Base-by-base conservation (phyloP, 495 filamentous ascomycete species). In the Astrocystis sublimbata region DNA sequence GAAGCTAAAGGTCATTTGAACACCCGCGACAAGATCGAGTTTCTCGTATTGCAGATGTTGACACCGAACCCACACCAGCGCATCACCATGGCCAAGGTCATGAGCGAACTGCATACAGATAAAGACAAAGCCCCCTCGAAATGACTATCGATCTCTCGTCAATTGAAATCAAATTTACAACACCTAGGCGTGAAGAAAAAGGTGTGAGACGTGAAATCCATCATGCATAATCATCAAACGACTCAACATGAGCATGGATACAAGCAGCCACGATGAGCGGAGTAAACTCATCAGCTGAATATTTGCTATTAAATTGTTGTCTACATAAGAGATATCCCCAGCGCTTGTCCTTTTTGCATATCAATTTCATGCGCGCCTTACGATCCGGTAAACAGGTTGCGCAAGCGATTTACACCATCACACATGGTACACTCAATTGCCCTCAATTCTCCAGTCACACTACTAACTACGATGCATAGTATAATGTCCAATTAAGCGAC, bases 41-140 rank as follows among this genome's bases (percentile, higher is more conserved):
- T 65, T 19, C 56, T 82, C 12, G 71, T 80, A 9, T 59, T 71
- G 43, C 76, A 78, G 43, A 82, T 82, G 79, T 62, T 82, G 23
- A 65, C 69, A 5, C 78, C 78, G 4, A 77, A 80, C 30, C 78
- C 74, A 2, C 65, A 64, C 55, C 71, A 78, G 9, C 71, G 79
- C 36, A 69, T 80, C 24, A 78, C 73, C 5, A 81, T 75, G 68
- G 70, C 65, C 33, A 71, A 73, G 28, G 75, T 79, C 30, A 62
- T 78, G 49, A 54, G 46, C 47, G 70, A 78, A 53, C 26, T 76
- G n/a, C 65, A 74, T 54, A 65, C 64, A 9, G 75, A 75, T 35
- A 72, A 69, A 31, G 26, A 28, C 53, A 38, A 33, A 15, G n/a
- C 9, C 9, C 50, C 42, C 13, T 4, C 38, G 6, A 6, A 24